Conservation (phyloP, 139 green algal genomes). For the Tetraselmis striata region DNA sequence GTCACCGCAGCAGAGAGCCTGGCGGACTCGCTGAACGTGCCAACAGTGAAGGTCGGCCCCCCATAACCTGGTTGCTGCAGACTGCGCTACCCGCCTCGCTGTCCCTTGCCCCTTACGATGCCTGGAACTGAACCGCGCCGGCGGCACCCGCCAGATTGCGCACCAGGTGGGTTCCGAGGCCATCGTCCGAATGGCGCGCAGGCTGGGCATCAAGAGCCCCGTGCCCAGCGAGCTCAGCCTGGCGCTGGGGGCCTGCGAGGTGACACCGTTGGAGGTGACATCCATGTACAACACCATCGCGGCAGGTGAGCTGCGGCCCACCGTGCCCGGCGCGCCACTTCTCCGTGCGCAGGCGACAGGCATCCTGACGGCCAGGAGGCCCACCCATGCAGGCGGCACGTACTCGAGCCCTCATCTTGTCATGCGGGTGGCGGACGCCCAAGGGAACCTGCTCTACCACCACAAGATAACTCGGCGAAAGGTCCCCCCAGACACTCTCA, state of each 20-base stretch:
- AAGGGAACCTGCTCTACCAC: conserved; percentile 5
- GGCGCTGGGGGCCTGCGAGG: conserved; percentile 38
- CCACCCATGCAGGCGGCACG: conserved; percentile 7
- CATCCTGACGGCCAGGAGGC: too few species aligned
- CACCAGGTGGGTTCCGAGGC: conserved; percentile 32
- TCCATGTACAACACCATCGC: conserved; percentile 40
- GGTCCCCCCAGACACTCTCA: not conserved
- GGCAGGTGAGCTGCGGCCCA: conserved; percentile 4
- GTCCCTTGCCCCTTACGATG: too few species aligned
- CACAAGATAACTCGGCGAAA: not conserved
- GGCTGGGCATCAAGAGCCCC: conserved; percentile 24
- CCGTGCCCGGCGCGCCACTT: too few species aligned
- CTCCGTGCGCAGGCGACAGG: too few species aligned
- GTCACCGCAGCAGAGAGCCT: conserved; percentile 34
- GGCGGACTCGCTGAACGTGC: conserved; percentile 42
- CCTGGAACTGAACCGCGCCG: too few species aligned
- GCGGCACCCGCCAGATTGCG: conserved; percentile 8
- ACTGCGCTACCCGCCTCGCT: too few species aligned
- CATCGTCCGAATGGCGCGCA: conserved; percentile 22
- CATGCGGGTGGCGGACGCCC: conserved; percentile 15
- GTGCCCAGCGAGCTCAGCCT: conserved; percentile 36
- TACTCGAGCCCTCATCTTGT: conserved; percentile 37
- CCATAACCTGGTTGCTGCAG: too few species aligned
- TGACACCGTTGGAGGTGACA: conserved; percentile 41
- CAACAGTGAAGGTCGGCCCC: conserved; percentile 34